Base-by-base conservation (phyloP, 352 stramenopile species). In the Pythium brachiatum region DNA sequence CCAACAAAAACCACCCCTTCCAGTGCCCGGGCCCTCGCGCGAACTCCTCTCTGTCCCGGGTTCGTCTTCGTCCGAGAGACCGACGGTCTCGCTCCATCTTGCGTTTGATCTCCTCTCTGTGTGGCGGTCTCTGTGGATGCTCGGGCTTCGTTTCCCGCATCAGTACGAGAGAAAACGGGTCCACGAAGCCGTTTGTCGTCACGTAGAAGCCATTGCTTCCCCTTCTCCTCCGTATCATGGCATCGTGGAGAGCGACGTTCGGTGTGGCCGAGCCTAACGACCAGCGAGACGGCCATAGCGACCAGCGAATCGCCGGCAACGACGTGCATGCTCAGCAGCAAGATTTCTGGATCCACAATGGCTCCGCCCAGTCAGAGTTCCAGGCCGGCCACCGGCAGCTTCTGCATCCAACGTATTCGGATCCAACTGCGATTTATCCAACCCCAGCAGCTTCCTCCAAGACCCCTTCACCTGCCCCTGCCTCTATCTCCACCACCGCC, bases 1-100 rank as follows among this genome's bases (percentile, higher is more conserved):
- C 53, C 53, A 60, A 60, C 53, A 44, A 60, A 60, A 58, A 52
- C 15, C 18, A 43, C 32, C 47, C 32, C 53, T 26, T 59, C 53
- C 53, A 52, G 32, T 60, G 29, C 51, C 38, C 9, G 26, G 38
- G 46, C 26, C 27, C 50, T 56, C 31, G 23, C 38, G 38, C 38
- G 38, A 18, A 18, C 50, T 56, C 36, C 50, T 56, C 50, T 36
- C 29, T 12, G 16, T 54, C 46, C 46, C 23, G 13, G 23, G 38
- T 53, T 36, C 46, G 15, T 34, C 46, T 44, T 44, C 16, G 38
- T 7, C 18, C 38, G 38, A 44, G 38, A 44, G 38, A 44, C 18
- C 38, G 38, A 23, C 16, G 18, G 38, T 4, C 13, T 44, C 38
- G 11, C 38, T 21, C 16, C 15, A 23, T 44, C 38, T 21, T 44